Percentiles rank a stretch among this genome's conserved stretches.
These are phyloP conservation scores for Microsporum audouinii DNA, from an alignment of 2,329 filamentous ascomycete species.

Conservation along the genomic window DNA sequence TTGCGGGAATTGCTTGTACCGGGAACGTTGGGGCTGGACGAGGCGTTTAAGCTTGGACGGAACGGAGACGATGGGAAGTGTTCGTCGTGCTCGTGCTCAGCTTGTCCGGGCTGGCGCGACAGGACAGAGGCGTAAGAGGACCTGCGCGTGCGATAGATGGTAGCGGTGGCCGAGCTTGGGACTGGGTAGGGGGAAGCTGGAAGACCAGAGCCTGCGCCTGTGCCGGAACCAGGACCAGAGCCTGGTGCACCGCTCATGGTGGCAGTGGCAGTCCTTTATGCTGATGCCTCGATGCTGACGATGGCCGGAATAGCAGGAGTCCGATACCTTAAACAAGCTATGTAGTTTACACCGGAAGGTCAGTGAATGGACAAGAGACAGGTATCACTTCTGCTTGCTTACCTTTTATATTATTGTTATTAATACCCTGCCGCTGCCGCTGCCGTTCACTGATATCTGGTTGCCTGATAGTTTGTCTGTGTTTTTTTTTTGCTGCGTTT, in stretches of 20 bases:
- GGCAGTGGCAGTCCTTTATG: constrained; percentile 24
- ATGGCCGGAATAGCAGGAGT: not conserved
- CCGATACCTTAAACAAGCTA: not conserved
- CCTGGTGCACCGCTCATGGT: constrained; percentile 37
- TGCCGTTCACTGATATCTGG: no score
- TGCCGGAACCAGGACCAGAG: constrained; percentile 32
- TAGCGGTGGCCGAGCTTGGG: constrained; percentile 17
- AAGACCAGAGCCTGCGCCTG: constrained; percentile 25
- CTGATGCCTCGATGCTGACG: not conserved
- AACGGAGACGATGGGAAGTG: constrained; percentile 14
- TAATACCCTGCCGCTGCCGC: no score
- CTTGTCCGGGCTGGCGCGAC: constrained; percentile 34
- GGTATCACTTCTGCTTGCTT: not conserved
- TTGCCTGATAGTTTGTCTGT: no score
- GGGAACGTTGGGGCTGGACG: constrained; percentile 28
- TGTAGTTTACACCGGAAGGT: not conserved
- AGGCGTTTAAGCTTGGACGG: constrained; percentile 24
- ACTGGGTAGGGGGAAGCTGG: constrained; percentile 24
- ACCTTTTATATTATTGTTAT: no score
- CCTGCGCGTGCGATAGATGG: constrained; percentile 28
- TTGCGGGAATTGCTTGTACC: constrained; percentile 23
- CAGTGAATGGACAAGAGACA: not conserved
- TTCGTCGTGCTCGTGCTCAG: constrained; percentile 12
- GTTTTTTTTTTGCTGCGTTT: no score
- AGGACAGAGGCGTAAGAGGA: constrained; percentile 53